Conservation (phyloP, 1,284 basidiomycete species). For the Fistulina hepatica region DNA sequence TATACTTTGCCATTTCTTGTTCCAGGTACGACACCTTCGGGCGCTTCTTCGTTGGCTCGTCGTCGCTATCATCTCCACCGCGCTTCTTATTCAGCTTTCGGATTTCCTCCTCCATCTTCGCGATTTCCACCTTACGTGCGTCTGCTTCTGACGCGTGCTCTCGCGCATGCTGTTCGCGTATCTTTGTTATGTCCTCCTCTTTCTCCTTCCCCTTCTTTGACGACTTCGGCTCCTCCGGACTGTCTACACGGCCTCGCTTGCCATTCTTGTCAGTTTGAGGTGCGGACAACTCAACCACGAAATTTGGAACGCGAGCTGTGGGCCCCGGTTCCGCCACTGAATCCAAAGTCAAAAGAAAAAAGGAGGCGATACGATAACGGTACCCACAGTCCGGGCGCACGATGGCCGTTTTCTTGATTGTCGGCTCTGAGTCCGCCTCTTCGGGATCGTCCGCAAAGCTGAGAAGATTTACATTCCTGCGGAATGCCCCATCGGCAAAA, state of each 20-base stretch:
- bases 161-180: constrained; percentile 62
- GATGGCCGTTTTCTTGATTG: constrained; percentile 70
- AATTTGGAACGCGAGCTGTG: too few relatives aligned
- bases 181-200: constrained; percentile 52
- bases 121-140: constrained; percentile 68
- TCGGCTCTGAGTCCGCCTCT: constrained; percentile 37
- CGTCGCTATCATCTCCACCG: constrained; percentile 46
- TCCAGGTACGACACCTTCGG: constrained; percentile 63
- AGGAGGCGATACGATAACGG: constrained; percentile 1
- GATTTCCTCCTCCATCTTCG: constrained; percentile 81
- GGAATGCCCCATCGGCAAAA: constrained; percentile 7
- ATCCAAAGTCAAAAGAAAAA: constrained; percentile 3
- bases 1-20: constrained; percentile 72
- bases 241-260: constrained; percentile 8
- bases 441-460: constrained; percentile 74
- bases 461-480: constrained; percentile 76
- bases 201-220: constrained; percentile 32
- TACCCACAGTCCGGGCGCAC: constrained; percentile 70
- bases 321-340: background rate
- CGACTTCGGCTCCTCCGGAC: constrained; percentile 23
- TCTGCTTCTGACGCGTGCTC: constrained; percentile 49
- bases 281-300: too few relatives aligned
- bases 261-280: constrained; percentile 14
- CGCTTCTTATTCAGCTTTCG: constrained; percentile 55
- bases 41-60: constrained; percentile 48